Conservation (phyloP, 345 rosid genomes). For the Acer yangbiense region DNA sequence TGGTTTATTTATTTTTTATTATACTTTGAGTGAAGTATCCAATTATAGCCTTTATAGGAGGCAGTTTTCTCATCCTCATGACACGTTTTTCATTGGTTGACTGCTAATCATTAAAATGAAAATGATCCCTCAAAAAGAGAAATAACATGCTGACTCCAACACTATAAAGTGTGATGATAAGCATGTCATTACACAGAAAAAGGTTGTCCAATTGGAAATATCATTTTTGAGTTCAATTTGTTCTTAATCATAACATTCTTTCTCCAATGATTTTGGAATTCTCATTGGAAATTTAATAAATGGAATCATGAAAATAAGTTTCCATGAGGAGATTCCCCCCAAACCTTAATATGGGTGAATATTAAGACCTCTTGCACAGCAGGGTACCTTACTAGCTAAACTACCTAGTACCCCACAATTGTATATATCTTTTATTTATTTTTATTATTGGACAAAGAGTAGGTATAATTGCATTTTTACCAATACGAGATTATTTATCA, state of each 20-base stretch:
- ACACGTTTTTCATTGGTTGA: background rate
- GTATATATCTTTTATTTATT: background rate
- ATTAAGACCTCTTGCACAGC: no score
- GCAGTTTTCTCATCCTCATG: background rate
- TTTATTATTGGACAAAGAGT: background rate
- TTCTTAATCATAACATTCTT: background rate
- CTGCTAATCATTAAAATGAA: background rate
- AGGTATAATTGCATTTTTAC: background rate
- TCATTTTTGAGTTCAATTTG: constrained; percentile 5
- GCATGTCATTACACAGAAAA: background rate
- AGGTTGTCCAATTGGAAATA: background rate
- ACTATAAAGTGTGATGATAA: background rate
- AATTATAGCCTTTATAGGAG: background rate
- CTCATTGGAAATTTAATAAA: no score
- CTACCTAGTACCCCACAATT: background rate
- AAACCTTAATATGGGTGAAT: background rate
- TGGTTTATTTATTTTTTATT: background rate
- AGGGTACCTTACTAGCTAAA: background rate
- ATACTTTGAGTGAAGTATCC: background rate
- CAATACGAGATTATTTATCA: background rate
- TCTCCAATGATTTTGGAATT: background rate
- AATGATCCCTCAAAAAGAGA: background rate
- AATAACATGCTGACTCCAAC: background rate
- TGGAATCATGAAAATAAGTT: no score
- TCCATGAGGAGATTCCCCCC: no score